Conservation (phyloP, 108 stramenopile species). For the Chaetoceros tenuissimus region DNA sequence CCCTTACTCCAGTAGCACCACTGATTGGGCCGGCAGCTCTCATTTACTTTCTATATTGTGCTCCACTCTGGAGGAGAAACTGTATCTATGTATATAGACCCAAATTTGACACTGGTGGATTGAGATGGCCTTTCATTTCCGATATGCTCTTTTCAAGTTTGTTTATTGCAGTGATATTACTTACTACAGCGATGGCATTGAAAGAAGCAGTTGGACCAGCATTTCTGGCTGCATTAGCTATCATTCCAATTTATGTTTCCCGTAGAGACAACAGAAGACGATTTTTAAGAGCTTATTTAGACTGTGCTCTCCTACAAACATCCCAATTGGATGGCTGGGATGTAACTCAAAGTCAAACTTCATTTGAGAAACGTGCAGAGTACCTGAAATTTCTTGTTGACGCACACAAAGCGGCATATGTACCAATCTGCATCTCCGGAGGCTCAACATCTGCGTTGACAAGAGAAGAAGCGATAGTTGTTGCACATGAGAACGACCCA, state of each 20-base stretch:
- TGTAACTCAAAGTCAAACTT: slow-evolving; percentile 34
- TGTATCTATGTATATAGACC: slow-evolving; percentile 76
- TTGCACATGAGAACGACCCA: slow-evolving; percentile 35
- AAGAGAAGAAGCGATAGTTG: slow-evolving; percentile 67
- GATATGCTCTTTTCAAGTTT: slow-evolving; percentile 59
- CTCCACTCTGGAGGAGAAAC: slow-evolving; percentile 64
- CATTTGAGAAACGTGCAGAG: slow-evolving; percentile 59
- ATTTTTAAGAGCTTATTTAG: slow-evolving; percentile 56
- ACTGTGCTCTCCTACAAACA: slow-evolving; percentile 75
- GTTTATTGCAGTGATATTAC: slow-evolving; percentile 48
- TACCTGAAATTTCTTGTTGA: slow-evolving; percentile 77
- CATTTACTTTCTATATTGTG: slow-evolving; percentile 58
- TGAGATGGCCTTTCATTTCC: slow-evolving; percentile 76
- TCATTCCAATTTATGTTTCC: slow-evolving; percentile 51
- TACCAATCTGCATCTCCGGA: slow-evolving; percentile 76
- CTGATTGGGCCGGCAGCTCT: slow-evolving; percentile 65
- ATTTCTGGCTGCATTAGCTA: slow-evolving; percentile 48
- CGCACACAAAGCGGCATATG: slow-evolving; percentile 83
- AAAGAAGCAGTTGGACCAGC: slow-evolving; percentile 60
- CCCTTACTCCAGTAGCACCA: slow-evolving; percentile 71
- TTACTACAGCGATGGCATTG: slow-evolving; percentile 40
- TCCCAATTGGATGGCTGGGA: slow-evolving; percentile 80
- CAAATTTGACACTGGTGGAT: slow-evolving; percentile 65
- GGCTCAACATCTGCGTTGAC: slow-evolving; percentile 33
- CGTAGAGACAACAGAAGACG: slow-evolving; percentile 35